These are phyloP conservation scores for Dicorynia guianensis DNA, from an alignment of 306 rosid genomes.

Conservation along the genomic window DNA sequence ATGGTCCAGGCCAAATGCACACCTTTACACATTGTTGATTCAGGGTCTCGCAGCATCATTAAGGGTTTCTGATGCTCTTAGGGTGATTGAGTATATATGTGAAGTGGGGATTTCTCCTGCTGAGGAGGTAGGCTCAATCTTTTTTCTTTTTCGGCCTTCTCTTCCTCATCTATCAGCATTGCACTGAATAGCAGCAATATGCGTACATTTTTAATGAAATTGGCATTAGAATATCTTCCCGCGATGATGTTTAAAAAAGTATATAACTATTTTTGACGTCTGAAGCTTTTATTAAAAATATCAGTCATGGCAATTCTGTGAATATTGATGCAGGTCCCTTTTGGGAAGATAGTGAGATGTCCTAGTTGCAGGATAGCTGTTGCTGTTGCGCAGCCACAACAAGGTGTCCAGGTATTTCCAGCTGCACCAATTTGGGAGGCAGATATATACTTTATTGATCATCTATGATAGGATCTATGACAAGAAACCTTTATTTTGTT, in stretches of 20 bases:
- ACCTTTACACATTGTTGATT: constrained; percentile 64
- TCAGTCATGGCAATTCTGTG: constrained; percentile 27
- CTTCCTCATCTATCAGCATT: background rate
- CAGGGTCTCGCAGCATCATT: constrained; percentile 81
- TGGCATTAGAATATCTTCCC: background rate
- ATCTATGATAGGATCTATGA: background rate
- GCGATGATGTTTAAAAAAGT: constrained; percentile 13
- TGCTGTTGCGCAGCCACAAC: constrained; percentile 95
- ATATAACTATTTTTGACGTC: background rate
- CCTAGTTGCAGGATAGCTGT: constrained; percentile 89
- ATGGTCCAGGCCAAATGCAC: constrained; percentile 90
- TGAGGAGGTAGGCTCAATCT: constrained; percentile 73
- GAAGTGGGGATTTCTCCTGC: constrained; percentile 86
- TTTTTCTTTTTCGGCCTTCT: background rate
- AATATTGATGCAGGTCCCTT: constrained; percentile 69
- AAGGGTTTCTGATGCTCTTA: constrained; percentile 92
- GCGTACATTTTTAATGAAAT: background rate
- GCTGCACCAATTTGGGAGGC: background rate
- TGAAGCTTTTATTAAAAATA: background rate
- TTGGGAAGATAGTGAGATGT: constrained; percentile 93
- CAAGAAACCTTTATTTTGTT: background rate
- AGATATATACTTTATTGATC: background rate
- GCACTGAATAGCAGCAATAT: background rate
- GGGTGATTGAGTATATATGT: constrained; percentile 71
- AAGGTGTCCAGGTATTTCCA: constrained; percentile 85